Base-by-base conservation (phyloP, 2,329 filamentous ascomycete species). In the Daldinia eschscholtzii region DNA sequence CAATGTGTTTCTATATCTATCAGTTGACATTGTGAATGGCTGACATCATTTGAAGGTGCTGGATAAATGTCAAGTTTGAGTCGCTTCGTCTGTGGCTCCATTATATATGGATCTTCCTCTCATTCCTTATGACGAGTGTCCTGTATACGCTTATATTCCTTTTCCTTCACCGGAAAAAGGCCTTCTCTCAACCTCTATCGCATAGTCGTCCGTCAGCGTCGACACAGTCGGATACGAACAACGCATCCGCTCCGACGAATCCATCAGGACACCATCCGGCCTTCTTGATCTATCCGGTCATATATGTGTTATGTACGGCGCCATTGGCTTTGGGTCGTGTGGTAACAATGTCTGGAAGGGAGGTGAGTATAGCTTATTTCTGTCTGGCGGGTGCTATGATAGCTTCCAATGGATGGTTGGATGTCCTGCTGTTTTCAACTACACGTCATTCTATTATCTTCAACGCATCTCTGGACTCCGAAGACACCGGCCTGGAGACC, bases 261-360 rank as follows among this genome's bases (percentile, higher is more conserved):
- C 23, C 65, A 15, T 64, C 63, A 1, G 66, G 63, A 18, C 78
- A 80, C 66, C 83, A 86, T 67, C 84, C 83, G 4, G 83, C 87
- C 7, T 88, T 92, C 69, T 87, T 91, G 33, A 82, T 91, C 6
- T 93, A 93, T 67, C 91, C 91, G 0, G 75, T 90, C 71, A 89
- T 92, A 70, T 92, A 92, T 76, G 84, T 91, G 6, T 73, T 91
- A n/a, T 91, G 90, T 75, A 92, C 90, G 0, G 83, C 89, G 0
- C 91, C 91, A 0, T 82, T 93, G 0, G 89, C 89, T 4, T 83
- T 87, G 0, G 88, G 89, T 13, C 86, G 90, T 66, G 89, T 92
- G 74, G 85, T 86, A 15, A 85, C 84, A 20, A 90, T 92, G 86
- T 84, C 86, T 0, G 86, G 87, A 0, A 79, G 81, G 9, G 57